Conservation (phyloP, 2,329 filamentous ascomycete genomes). For the Hymenoscyphus salicellus region DNA sequence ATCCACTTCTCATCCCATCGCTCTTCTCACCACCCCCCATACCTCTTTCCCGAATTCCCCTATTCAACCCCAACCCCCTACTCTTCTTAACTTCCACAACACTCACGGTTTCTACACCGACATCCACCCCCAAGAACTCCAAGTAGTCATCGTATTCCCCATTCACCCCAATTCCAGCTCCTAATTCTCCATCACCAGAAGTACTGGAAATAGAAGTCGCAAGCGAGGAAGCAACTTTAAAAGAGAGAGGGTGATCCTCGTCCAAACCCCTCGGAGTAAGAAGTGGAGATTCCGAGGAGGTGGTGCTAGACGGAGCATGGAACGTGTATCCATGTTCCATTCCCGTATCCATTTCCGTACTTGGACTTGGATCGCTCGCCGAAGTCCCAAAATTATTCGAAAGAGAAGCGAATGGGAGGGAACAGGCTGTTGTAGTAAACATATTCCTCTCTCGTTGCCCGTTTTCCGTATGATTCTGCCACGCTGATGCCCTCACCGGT, state of each 20-base stretch:
- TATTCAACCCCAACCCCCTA: neutral
- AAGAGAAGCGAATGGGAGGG: neutral
- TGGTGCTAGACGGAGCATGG: neutral
- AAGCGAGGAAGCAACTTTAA: neutral
- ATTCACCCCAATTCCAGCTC: neutral
- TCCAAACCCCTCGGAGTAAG: neutral
- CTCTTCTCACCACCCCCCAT: neutral
- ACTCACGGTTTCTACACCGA: neutral
- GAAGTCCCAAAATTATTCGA: neutral
- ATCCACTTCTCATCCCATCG: neutral
- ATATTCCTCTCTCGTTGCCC: neutral
- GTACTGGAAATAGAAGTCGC: neutral
- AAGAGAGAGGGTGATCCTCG: neutral
- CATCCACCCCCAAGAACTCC: neutral
- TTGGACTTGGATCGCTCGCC: neutral
- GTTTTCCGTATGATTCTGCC: neutral
- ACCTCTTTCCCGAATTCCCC: neutral
- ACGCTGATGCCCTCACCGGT: neutral
- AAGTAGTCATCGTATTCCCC: neutral
- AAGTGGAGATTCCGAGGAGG: constrained; percentile 3
- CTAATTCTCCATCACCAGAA: neutral
- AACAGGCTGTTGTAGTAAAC: neutral
- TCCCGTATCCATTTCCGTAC: neutral
- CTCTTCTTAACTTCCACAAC: neutral
- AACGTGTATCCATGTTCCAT: neutral